Evolutionary conservation across 2,329 filamentous ascomycete species (phyloP).

Genomic region (Camillea tinctor): DNA sequence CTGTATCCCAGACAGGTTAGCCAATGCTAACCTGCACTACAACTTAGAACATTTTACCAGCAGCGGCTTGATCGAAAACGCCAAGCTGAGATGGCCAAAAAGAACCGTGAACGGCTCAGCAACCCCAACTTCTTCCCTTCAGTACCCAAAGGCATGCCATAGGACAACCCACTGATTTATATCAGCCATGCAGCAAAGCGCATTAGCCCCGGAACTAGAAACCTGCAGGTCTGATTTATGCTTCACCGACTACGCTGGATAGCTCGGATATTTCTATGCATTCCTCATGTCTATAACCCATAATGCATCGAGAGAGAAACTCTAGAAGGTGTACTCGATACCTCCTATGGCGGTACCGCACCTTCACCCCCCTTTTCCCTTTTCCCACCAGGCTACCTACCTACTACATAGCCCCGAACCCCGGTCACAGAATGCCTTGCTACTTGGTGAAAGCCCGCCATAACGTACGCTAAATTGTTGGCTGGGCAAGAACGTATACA

Average conservation of each 20-base stretch:
- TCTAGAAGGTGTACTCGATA: background rate
- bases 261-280: background rate
- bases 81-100: constrained; percentile 74
- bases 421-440: background rate
- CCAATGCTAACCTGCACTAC: too few relatives aligned
- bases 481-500: background rate
- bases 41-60: constrained; percentile 80
- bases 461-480: background rate
- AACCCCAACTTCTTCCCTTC: constrained; percentile 82
- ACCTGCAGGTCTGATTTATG: background rate
- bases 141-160: constrained; percentile 59
- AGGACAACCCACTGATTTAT: constrained; percentile 2
- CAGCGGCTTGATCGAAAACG: constrained; percentile 78
- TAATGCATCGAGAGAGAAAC: background rate
- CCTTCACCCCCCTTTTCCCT: too few relatives aligned
- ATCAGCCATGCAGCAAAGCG: background rate
- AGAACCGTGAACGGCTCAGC: constrained; percentile 76
- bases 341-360: background rate
- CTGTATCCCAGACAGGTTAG: too few relatives aligned
- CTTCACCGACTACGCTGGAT: background rate
- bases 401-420: background rate
- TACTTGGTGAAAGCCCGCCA: background rate
- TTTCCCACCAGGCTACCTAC: background rate
- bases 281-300: background rate
- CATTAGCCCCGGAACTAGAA: background rate